These are phyloP conservation scores for Corymbia calophylla DNA, from an alignment of 441 rosid species.

Conservation along the genomic window DNA sequence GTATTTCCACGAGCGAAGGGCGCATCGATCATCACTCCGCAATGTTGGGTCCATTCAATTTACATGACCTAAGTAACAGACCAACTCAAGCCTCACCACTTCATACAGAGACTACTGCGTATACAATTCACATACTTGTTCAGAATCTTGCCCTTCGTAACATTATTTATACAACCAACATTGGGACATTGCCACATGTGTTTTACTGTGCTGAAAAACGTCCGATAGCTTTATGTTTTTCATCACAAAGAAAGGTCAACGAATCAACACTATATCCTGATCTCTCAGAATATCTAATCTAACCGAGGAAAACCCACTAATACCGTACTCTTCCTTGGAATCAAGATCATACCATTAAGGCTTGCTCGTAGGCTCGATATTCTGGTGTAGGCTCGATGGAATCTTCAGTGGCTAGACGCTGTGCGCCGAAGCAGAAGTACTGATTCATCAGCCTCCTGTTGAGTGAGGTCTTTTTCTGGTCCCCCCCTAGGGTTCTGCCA, in stretches of 20 bases:
- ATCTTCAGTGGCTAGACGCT: conserved; percentile 48
- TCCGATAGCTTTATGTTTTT: neutral
- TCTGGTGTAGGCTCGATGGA: conserved; percentile 11
- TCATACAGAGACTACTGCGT: neutral
- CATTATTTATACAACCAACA: neutral
- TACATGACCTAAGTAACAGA: neutral
- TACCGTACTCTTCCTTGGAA: neutral
- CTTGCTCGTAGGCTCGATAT: conserved; percentile 28
- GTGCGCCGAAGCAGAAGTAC: conserved; percentile 64
- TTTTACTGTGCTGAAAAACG: neutral
- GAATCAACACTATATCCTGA: neutral
- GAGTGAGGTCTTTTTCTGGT: conserved; percentile 23
- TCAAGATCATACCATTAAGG: conserved; percentile 16
- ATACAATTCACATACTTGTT: neutral
- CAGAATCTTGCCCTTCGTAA: neutral
- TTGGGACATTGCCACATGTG: neutral
- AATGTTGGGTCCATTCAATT: neutral
- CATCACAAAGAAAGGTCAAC: neutral
- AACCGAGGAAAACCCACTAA: neutral
- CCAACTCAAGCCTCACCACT: neutral
- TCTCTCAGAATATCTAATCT: neutral
- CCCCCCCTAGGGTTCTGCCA: conserved; percentile 9
- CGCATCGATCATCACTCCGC: neutral
- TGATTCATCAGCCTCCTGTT: conserved; percentile 52
- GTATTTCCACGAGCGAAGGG: neutral